Conservation (phyloP, 2,329 filamentous ascomycete species). For the Scedosporium dehoogii region DNA sequence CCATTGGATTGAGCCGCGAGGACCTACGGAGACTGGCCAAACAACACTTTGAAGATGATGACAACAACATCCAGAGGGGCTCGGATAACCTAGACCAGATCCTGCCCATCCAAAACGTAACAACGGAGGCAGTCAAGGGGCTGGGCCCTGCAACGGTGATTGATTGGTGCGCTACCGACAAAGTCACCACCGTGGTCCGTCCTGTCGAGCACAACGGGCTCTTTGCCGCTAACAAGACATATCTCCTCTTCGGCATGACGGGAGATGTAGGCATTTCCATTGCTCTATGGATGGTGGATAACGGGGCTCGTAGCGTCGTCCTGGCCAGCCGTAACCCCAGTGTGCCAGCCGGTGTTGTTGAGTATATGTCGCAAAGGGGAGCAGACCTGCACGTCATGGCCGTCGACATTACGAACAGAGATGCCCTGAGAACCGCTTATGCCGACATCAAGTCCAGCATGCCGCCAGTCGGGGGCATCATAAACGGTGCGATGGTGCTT, state of each 20-base stretch:
- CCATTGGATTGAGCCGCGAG: not conserved
- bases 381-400: slow-evolving; percentile 11
- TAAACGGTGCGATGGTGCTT: slow-evolving; percentile 27
- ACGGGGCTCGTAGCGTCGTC: slow-evolving; percentile 23
- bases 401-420: slow-evolving; percentile 14
- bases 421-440: slow-evolving; percentile 5
- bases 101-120: not conserved
- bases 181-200: not conserved
- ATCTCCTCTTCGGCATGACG: slow-evolving; percentile 21
- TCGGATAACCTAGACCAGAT: not conserved
- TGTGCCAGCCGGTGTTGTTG: slow-evolving; percentile 12
- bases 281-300: slow-evolving; percentile 23
- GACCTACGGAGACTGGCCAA: not conserved
- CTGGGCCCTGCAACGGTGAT: slow-evolving; percentile 2
- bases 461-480: slow-evolving; percentile 25
- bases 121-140: not conserved
- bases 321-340: slow-evolving; percentile 26
- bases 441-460: slow-evolving; percentile 15
- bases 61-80: not conserved
- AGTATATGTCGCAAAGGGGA: slow-evolving; percentile 10
- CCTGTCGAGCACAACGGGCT: slow-evolving; percentile 6
- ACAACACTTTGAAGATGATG: not conserved
- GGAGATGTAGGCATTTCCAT: slow-evolving; percentile 24
- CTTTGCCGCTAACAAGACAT: slow-evolving; percentile 18
- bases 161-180: not conserved